Conservation (phyloP, 169 alveolate genomes). For the Plasmodium gallinaceum region DNA sequence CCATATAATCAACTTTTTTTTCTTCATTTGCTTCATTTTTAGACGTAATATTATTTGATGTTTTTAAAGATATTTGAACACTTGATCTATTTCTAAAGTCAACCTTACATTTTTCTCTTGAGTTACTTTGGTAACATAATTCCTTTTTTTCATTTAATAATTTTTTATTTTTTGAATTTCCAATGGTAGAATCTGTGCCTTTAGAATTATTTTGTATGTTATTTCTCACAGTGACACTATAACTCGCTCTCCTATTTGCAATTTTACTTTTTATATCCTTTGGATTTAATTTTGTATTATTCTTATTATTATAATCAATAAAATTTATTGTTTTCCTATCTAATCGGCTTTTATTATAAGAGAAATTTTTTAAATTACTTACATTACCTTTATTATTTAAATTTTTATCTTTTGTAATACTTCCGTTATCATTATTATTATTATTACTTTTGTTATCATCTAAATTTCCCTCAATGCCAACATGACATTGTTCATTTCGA, state of each 20-base stretch:
- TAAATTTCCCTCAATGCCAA: background rate
- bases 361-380: background rate
- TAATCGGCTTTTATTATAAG: background rate
- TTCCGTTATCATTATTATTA: background rate
- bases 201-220: background rate
- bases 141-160: background rate
- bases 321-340: constrained; percentile 12
- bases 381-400: background rate
- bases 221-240: constrained; percentile 14
- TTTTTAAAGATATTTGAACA: background rate
- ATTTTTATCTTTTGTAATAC: background rate
- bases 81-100: constrained; percentile 3
- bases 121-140: background rate
- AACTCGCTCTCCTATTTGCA: constrained; percentile 39
- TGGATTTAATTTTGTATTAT: background rate
- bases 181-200: too few species aligned
- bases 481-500: background rate
- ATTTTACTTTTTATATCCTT: background rate
- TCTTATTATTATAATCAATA: background rate
- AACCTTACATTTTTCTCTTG: background rate
- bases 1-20: too few species aligned
- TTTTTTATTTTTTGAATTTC: background rate
- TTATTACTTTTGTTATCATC: background rate
- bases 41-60: background rate
- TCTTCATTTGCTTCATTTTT: too few species aligned